A percentile compares a stretch with the other conserved stretches of the same genome.
These are phyloP conservation scores for Populus hybrid DNA, from an alignment of 441 rosid genomes.

Conservation along the genomic window DNA sequence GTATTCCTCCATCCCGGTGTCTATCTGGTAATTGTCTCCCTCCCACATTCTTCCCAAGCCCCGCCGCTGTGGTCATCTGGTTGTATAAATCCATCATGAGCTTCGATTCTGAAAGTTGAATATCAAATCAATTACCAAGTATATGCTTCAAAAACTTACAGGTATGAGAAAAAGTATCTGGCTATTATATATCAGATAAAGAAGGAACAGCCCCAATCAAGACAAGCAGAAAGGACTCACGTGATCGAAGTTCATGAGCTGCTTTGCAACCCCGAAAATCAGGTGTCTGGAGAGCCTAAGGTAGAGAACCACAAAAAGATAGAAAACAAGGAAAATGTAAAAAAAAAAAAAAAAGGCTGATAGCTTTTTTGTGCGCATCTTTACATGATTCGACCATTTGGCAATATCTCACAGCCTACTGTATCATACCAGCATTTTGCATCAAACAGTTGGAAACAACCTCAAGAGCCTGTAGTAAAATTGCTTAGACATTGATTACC, in stretches of 20 bases:
- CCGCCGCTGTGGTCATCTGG: constrained; percentile 24
- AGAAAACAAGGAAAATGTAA: too few species aligned
- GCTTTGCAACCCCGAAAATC: constrained; percentile 37
- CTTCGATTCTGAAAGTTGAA: constrained; percentile 35
- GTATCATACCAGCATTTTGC: neutral
- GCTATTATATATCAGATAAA: neutral
- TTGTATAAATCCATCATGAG: constrained; percentile 28
- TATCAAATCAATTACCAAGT: neutral
- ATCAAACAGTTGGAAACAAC: neutral
- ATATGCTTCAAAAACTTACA: neutral
- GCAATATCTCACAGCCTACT: too few species aligned
- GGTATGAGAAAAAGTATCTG: neutral
- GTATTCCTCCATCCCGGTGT: neutral
- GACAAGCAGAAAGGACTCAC: constrained; percentile 22
- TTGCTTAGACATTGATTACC: too few species aligned
- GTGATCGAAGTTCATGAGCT: constrained; percentile 34
- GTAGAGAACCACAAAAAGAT: neutral
- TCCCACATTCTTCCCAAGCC: constrained; percentile 1
- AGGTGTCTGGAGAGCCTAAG: constrained; percentile 31
- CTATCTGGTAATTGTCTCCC: neutral
- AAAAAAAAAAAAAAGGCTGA: neutral
- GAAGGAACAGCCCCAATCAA: neutral
- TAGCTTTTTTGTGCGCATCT: too few species aligned
- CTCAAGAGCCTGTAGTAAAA: too few species aligned
- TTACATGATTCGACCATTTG: neutral